Evolutionary conservation across 805 yeast species (phyloP), one percentile per base, ranked within the genome.

Genomic region (Candida suzukii): DNA sequence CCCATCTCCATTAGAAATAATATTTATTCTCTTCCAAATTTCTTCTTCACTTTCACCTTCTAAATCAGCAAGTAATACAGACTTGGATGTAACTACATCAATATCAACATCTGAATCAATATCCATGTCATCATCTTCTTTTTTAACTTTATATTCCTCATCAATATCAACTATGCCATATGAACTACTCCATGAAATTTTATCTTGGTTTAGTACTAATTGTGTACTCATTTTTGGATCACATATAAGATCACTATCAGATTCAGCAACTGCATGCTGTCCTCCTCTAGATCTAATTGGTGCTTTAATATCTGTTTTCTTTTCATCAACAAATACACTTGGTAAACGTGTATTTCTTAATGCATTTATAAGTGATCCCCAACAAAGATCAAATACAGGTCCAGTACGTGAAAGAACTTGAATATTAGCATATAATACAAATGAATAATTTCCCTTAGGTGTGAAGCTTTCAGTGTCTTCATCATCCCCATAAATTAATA

Each of bases 31-130:
- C 34, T 84, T 76, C 35, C 61, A 61, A 3, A 81, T 69, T 26
- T 79, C 69, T 52, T 87, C 95, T 58, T 88, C 96, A 5, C 88
- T 83, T 45, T 83, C 91, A 13, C 95, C 95, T 56, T 87, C 95
- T 32, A 86, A 53, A 55, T 88, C 96, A 1, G 85, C 79, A 37
- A 88, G 57, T 14, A 86, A 51, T 0, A 78, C 65, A 1, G 73
- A 48, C 20, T 57, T 35, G 18, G 16, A 33, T 1, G 22, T 20
- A 3, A 37, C 44, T 11, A 17, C 17, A 14, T 40, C 5, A 44
- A 49, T 19, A 35, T 46, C 59, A 14, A 52, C 41, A 8, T 63
- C 69, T 58, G 63, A 39, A 2, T 49, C 48, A 41, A 40, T 45
- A 22, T 39, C 63, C 25, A 62, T 61, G 16, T 58, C 63, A 16